Percentiles rank a stretch among this genome's conserved stretches.
Conservation (phyloP, 805 yeast species). For the Zygotorulaspora chibaensis region DNA sequence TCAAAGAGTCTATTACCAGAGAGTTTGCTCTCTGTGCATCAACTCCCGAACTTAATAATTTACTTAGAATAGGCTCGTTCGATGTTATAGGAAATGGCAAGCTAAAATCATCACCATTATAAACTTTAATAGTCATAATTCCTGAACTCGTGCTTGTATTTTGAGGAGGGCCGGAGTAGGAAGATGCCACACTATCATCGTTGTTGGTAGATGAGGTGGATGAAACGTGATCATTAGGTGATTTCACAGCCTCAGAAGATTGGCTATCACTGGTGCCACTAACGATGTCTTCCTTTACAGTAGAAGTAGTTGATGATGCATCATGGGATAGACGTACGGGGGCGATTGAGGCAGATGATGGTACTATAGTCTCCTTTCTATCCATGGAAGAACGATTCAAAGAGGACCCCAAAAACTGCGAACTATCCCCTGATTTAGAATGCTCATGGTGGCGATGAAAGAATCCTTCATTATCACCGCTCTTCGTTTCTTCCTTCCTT, state of each 20-base stretch:
- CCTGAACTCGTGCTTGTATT: constrained; percentile 51
- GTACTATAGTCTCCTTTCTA: constrained; percentile 32
- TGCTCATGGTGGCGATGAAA: constrained; percentile 13
- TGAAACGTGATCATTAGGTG: constrained; percentile 6
- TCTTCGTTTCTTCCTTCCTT: constrained; percentile 12
- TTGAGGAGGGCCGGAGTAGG: constrained; percentile 8
- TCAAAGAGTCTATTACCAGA: constrained; percentile 23
- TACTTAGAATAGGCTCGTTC: constrained; percentile 58
- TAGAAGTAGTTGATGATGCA: constrained; percentile 22
- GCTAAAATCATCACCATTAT: constrained; percentile 60
- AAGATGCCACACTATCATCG: constrained; percentile 5
- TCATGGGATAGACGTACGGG: constrained; percentile 28
- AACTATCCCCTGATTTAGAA: constrained; percentile 1
- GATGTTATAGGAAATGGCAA: constrained; percentile 69
- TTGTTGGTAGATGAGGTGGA: constrained; percentile 3
- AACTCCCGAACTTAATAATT: constrained; percentile 57
- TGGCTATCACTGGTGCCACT: constrained; percentile 4
- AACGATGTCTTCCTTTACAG: constrained; percentile 16
- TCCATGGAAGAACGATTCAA: constrained; percentile 13
- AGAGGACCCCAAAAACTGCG: constrained; percentile 1
- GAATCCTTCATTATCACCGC: constrained; percentile 9
- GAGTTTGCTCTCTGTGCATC: constrained; percentile 18
- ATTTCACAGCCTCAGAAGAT: constrained; percentile 7
- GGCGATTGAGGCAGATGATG: constrained; percentile 25
- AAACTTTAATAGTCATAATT: constrained; percentile 69